Evolutionary conservation across 345 rosid species (phyloP).

Genomic region (Theobroma cacao): DNA sequence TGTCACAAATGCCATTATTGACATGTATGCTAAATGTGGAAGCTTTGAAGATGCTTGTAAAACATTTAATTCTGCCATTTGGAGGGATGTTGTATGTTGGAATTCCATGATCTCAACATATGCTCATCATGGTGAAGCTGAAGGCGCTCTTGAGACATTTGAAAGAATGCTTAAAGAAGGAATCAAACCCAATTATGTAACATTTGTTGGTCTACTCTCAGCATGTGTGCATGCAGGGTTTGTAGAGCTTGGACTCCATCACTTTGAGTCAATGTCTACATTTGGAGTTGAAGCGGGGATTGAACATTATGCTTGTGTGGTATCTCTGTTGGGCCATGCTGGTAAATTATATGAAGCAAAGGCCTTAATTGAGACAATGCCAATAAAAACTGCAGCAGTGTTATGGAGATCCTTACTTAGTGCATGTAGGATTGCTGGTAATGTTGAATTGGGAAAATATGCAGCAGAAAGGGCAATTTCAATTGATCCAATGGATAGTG

Average conservation of each 20-base stretch:
- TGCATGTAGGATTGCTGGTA: slow-evolving; percentile 45
- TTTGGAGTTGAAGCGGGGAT: slow-evolving; percentile 61
- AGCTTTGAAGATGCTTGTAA: slow-evolving; percentile 52
- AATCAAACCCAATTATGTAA: slow-evolving; percentile 58
- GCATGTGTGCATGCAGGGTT: slow-evolving; percentile 79
- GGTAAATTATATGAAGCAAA: slow-evolving; percentile 62
- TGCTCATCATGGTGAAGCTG: slow-evolving; percentile 72
- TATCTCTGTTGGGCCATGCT: slow-evolving; percentile 63
- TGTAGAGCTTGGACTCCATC: slow-evolving; percentile 50
- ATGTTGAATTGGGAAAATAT: slow-evolving; percentile 54
- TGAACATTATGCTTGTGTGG: slow-evolving; percentile 66
- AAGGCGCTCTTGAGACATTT: slow-evolving; percentile 50
- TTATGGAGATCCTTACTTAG: slow-evolving; percentile 78
- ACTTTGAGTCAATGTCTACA: slow-evolving; percentile 47
- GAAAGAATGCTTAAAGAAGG: slow-evolving; percentile 51
- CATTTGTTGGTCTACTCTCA: slow-evolving; percentile 70
- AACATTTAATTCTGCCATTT: slow-evolving; percentile 35
- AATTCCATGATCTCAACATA: slow-evolving; percentile 64
- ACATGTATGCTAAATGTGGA: slow-evolving; percentile 86
- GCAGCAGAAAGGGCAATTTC: slow-evolving; percentile 73
- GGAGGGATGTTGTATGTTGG: slow-evolving; percentile 64
- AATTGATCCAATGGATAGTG: slow-evolving; percentile 57
- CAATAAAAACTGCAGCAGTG: slow-evolving; percentile 43
- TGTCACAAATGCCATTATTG: slow-evolving; percentile 55
- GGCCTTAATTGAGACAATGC: slow-evolving; percentile 58